Base-by-base conservation (phyloP, 2,329 filamentous ascomycete genomes). In the Cladophialophora carrionii region DNA sequence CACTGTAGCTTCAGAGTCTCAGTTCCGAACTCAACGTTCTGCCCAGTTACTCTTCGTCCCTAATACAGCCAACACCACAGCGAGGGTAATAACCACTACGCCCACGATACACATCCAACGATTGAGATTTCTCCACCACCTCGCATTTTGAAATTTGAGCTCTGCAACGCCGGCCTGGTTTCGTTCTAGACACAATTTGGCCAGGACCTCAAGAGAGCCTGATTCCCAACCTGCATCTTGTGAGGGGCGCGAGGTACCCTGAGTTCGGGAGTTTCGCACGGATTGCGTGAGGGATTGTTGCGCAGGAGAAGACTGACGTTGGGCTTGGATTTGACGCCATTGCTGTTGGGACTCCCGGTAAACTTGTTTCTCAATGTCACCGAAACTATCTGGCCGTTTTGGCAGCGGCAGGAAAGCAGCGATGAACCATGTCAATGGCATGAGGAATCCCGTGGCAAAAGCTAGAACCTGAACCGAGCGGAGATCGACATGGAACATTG, bases 381-480 rank as follows among this genome's bases (percentile, higher is more conserved):
- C 84, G 20, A 83, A 78, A 0, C 77, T 72, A 22, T 80, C 77
- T 8, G 87, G 84, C 61, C 83, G 83, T 1, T 80, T 79, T 9
- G 90, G 90, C 6, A 96, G 77, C 0, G 90, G 90, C 12, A 95
- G 80, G 61, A 93, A 83, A 0, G 91, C 85, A 1, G 88, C 92
- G 68, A 92, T 81, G 79, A 94, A 90, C 91, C 91, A 96, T 62
- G 87, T 82, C 66, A 92, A 83, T 5, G 91, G 92, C 73, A 92
- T 86, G 54, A 94, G 79, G 73, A 96, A 96, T 26, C 92, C 92
- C 54, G 89, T 49, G 62, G 88, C 86, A 77, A 96, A 96, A 56
- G 91, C 80, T 59, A 89, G 80, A 32, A 94, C 84, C 76, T 96
- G 92, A 54, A 87, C 78, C 73, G 93, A 93, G 67, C 90, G 85